Base-by-base conservation (phyloP, 23 red algal genomes). In the Gracilaria domingensis region DNA sequence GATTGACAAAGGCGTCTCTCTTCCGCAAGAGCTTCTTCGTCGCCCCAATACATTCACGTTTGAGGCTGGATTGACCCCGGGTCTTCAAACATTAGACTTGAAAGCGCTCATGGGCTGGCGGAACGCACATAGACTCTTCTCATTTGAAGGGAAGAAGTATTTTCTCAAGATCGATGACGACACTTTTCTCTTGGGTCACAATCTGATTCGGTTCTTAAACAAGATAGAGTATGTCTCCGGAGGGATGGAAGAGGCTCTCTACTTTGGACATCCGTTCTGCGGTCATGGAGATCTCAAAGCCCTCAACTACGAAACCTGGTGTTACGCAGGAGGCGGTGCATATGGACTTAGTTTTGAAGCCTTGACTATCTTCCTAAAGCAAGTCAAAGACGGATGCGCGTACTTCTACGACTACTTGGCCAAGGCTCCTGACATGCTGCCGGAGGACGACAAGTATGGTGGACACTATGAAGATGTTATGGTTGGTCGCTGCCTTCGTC, bases 251-350 rank as follows among this genome's bases (percentile, higher is more conserved):
- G 59, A 86, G 55, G 61, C 83, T 33, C 11, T 86, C 57, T 86
- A 86, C 21, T 86, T 86, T 74, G 83, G 83, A 50, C 83, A 86
- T 48, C 83, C 83, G 20, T 86, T 86, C 33, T 86, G 83, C 64
- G 83, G 83, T 40, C 83, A 86, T 40, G 83, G 83, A 9, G 83
- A 86, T 56, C 65, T 86, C 40, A 56, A 86, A 44, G 83, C 83
- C 33, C 83, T 86, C 65, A 49, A 67, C 42, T 75, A 73, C 30
- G 83, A 64, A 53, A 86, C 65, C 7, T 86, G 83, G 83, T 86
- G 83, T 71, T 86, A 86, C 47, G 83, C 83, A 54, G 83, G 83
- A 26, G 83, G 83, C 4, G 83, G 83, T 51, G 83, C 83, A 8
- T 86, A 86, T 39, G 83, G 83, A 54, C 66, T 86, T 13, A 86